phyloP scores from a whole-genome alignment of 1,139 yeast species.

The Casaregolazyma lundiana region DNA sequence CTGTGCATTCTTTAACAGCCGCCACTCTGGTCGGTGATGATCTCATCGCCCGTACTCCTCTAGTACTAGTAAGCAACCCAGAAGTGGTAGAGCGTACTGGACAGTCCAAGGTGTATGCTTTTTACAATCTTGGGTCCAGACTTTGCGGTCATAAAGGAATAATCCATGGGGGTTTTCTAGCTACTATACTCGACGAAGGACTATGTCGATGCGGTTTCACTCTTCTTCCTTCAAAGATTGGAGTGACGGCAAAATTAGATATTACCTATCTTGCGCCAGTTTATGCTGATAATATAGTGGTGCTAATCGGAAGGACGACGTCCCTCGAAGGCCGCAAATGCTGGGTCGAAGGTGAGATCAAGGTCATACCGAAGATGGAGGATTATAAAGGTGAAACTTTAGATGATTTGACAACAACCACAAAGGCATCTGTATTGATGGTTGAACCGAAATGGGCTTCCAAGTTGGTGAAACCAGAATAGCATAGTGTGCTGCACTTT shows the following conservation, averaged over 20 bases:
- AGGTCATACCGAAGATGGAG: conserved; percentile 16
- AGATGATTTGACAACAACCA: conserved; percentile 20
- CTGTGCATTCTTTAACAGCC: conserved; percentile 30
- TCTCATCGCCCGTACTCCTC: conserved; percentile 32
- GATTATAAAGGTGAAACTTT: conserved; percentile 15
- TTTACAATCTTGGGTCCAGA: conserved; percentile 66
- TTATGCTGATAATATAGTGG: conserved; percentile 60
- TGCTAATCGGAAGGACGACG: conserved; percentile 62
- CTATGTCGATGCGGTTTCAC: conserved; percentile 86
- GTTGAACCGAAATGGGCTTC: conserved; percentile 34
- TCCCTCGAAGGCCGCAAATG: conserved; percentile 77
- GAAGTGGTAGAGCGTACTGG: conserved; percentile 19
- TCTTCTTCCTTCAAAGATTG: conserved; percentile 71
- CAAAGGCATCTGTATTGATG: conserved; percentile 31
- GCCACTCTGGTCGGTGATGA: conserved; percentile 31
- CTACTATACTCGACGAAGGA: conserved; percentile 82
- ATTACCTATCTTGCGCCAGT: conserved; percentile 64
- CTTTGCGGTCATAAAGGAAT: conserved; percentile 66
- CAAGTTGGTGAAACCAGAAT: conserved; percentile 14
- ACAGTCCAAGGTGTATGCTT: conserved; percentile 29
- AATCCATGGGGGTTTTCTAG: conserved; percentile 81
- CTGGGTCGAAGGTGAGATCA: conserved; percentile 53
- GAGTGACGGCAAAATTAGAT: conserved; percentile 82
- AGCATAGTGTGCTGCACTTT: too few relatives aligned
- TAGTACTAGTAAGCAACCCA: conserved; percentile 26